Base-by-base conservation (phyloP, 2,329 filamentous ascomycete species). In the Cercospora sojina region DNA sequence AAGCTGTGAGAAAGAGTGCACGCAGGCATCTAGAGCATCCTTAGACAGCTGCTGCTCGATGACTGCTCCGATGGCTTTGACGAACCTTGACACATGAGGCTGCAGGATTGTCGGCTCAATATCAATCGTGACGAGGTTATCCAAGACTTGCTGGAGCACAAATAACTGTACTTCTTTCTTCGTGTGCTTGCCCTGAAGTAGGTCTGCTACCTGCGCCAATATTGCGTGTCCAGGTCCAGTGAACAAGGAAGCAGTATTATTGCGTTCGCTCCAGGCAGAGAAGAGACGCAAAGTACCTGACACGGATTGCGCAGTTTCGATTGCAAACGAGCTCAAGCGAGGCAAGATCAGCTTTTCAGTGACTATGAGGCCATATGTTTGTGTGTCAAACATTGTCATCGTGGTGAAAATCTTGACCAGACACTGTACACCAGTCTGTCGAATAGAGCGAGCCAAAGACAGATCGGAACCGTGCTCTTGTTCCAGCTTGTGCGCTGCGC, bases 91-190 rank as follows among this genome's bases (percentile, higher is more conserved):
- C 49, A 95, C 87, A 66, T 89, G 88, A 23, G 87, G 85, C 62
- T 92, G 80, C 3, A 92, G 85, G 12, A 86, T 77, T 59, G 65
- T 86, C 80, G 74, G 87, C 86, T 23, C 86, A 80, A 53, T 85
- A 79, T 13, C 91, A 5, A 73, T 82, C 8, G 86, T 82, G 35
- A 92, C 84, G 35, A 94, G 81, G 64, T 88, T 90, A 51, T 86
- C 85, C 53, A 99, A 78, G 49, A 98, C 89, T 10, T 88, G 81
- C 65, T 86, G 85, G 31, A 99, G 82, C 1, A 93, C 87, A 76
- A 92, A 96, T 0, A 91, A 80, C 75, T 93, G 95, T 64, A 99
- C 93, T 64, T 93, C 90, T 68, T 94, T 91, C 77, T 95, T 95
- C 0, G 91, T 88, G 62, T 91, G 94, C 55, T 86, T 84, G 5